Evolutionary conservation across 2,329 filamentous ascomycete species (phyloP).

Genomic region (Ascochyta koolunga): DNA sequence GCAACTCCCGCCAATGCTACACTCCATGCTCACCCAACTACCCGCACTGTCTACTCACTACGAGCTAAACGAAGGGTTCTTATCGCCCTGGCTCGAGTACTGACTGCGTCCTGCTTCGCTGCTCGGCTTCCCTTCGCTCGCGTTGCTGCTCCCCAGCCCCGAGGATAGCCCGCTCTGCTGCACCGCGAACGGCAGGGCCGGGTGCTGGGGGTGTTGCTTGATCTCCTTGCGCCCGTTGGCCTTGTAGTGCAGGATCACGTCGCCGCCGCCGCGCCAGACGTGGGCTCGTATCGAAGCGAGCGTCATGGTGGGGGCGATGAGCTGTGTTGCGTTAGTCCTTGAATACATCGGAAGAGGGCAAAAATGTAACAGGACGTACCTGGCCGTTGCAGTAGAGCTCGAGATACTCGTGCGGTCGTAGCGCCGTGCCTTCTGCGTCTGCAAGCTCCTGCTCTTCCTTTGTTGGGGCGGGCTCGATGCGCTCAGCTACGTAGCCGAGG

Average conservation of each 20-base stretch:
- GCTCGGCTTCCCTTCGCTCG: constrained; percentile 42
- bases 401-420: constrained; percentile 89
- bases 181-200: constrained; percentile 16
- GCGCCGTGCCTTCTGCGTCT: constrained; percentile 32
- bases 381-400: constrained; percentile 94
- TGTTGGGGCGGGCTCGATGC: constrained; percentile 75
- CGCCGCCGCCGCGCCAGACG: constrained; percentile 93
- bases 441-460: constrained; percentile 59
- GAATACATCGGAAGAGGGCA: neutral
- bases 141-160: constrained; percentile 28
- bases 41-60: neutral
- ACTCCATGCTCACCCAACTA: neutral
- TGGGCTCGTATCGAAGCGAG: constrained; percentile 91
- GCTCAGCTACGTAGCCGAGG: constrained; percentile 86
- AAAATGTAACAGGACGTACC: constrained; percentile 58
- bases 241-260: constrained; percentile 90
- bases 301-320: constrained; percentile 82
- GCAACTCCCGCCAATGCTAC: neutral
- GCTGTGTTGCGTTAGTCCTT: constrained; percentile 37
- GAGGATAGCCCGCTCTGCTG: constrained; percentile 15
- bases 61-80: constrained; percentile 24
- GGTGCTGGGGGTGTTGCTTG: constrained; percentile 32
- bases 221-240: constrained; percentile 81
- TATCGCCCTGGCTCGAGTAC: constrained; percentile 28
- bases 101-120: constrained; percentile 37